Conservation (phyloP, 441 rosid genomes). For the Erodium texanum region DNA sequence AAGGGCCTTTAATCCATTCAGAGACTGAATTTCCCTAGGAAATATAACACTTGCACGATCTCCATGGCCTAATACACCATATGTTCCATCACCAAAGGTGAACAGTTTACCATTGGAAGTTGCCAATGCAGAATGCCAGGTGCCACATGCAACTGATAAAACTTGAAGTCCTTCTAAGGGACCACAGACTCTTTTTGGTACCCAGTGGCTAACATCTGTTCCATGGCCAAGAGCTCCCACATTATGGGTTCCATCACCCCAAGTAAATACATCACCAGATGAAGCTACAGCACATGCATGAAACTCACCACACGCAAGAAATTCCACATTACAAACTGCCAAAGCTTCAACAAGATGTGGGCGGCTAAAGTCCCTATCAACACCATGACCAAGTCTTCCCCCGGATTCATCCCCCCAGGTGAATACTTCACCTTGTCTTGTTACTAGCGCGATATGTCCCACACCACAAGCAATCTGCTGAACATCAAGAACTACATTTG, state of each 20-base stretch:
- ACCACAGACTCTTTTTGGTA: conserved; percentile 77
- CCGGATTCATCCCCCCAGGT: conserved; percentile 96
- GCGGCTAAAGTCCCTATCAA: conserved; percentile 70
- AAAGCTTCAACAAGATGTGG: conserved; percentile 80
- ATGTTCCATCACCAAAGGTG: conserved; percentile 97
- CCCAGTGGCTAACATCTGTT: conserved; percentile 86
- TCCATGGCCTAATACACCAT: conserved; percentile 89
- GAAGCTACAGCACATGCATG: conserved; percentile 90
- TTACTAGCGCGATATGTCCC: conserved; percentile 76
- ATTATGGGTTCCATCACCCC: conserved; percentile 85
- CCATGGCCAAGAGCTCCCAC: conserved; percentile 93
- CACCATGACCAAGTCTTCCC: conserved; percentile 97
- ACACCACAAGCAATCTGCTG: conserved; percentile 92
- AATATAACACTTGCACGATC: conserved; percentile 60
- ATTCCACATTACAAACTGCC: conserved; percentile 63
- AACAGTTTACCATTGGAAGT: conserved; percentile 86
- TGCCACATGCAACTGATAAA: conserved; percentile 84
- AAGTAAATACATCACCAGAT: conserved; percentile 87
- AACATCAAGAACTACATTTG: conserved; percentile 82
- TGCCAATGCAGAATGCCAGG: conserved; percentile 90
- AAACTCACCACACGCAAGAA: conserved; percentile 88
- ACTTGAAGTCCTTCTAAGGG: conserved; percentile 89
- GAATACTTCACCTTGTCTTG: conserved; percentile 85
- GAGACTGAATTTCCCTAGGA: conserved; percentile 86
- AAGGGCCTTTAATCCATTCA: conserved; percentile 86